Conservation (phyloP, 805 yeast genomes). For the Candida suzukii region DNA sequence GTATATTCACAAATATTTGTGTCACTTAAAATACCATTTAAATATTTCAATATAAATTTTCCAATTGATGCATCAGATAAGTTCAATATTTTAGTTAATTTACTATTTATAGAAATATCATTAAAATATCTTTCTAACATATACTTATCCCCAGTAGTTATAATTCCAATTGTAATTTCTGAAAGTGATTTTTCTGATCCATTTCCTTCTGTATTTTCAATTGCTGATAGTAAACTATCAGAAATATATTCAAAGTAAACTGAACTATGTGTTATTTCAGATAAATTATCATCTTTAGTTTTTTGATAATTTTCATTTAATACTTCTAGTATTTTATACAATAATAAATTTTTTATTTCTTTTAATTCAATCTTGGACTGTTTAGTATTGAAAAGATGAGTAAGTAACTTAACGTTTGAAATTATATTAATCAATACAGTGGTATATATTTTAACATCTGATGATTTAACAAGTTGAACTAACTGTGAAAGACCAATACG, state of each 20-base stretch:
- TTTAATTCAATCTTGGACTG: conserved; percentile 1
- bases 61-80: conserved; percentile 3
- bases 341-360: conserved; percentile 10
- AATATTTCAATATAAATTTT: conserved; percentile 2
- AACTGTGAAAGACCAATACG: conserved; percentile 19
- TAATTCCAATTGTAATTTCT: conserved; percentile 4
- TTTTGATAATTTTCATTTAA: conserved; percentile 9
- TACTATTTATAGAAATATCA: not conserved
- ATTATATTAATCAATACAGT: conserved; percentile 8
- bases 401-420: not conserved
- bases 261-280: conserved; percentile 1
- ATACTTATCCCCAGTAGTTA: not conserved
- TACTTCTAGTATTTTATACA: not conserved
- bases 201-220: not conserved
- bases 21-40: not conserved
- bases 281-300: conserved; percentile 2
- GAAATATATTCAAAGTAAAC: conserved; percentile 5
- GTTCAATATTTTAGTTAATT: not conserved
- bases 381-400: not conserved
- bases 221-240: not conserved
- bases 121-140: conserved; percentile 2
- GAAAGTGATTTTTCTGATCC: conserved; percentile 5
- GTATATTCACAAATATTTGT: conserved; percentile 2
- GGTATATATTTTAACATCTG: not conserved
- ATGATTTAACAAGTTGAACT: not conserved